Evolutionary conservation across 2,329 filamentous ascomycete species (phyloP).

Genomic region (Penicillium sp.): DNA sequence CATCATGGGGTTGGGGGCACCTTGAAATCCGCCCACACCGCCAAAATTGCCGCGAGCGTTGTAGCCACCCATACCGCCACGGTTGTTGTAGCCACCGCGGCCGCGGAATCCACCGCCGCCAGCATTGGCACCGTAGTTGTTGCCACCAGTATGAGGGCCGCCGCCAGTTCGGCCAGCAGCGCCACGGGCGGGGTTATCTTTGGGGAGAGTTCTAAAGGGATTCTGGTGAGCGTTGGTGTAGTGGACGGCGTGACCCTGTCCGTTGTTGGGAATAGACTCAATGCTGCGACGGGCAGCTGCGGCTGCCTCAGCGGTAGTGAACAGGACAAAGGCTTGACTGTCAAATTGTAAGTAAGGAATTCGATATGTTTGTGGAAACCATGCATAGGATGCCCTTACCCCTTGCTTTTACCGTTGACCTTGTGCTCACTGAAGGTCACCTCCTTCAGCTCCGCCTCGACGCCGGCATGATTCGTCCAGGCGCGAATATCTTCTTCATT

Average conservation of each 20-base stretch:
- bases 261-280: conserved; percentile 44
- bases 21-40: conserved; percentile 49
- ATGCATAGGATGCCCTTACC: conserved; percentile 54
- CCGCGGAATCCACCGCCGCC: conserved; percentile 44
- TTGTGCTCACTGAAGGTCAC: conserved; percentile 98
- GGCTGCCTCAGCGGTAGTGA: conserved; percentile 76
- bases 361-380: neutral
- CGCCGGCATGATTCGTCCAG: conserved; percentile 74
- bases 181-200: conserved; percentile 74
- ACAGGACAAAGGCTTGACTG: conserved; percentile 78
- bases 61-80: conserved; percentile 33
- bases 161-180: conserved; percentile 53
- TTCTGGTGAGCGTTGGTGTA: conserved; percentile 77
- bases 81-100: conserved; percentile 52
- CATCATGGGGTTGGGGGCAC: conserved; percentile 44
- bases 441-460: conserved; percentile 81
- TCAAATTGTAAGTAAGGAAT: neutral
- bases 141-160: conserved; percentile 38
- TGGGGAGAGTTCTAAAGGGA: conserved; percentile 85
- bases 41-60: conserved; percentile 7
- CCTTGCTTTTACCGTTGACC: conserved; percentile 97
- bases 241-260: conserved; percentile 54
- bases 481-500: conserved; percentile 91
- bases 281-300: conserved; percentile 80
- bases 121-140: neutral